These are phyloP conservation scores for Glycine tomentella DNA, from an alignment of 306 rosid species.

Conservation along the genomic window DNA sequence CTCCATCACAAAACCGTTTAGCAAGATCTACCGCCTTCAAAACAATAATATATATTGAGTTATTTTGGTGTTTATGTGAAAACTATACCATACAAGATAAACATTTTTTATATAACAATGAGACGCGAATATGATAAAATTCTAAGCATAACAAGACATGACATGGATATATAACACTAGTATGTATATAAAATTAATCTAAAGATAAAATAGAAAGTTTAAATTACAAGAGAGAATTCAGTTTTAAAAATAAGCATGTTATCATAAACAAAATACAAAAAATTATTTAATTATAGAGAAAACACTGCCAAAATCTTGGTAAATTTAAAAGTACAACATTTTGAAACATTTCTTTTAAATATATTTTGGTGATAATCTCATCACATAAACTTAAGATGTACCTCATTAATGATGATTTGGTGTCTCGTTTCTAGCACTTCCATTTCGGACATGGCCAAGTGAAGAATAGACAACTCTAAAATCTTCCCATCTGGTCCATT, in stretches of 20 bases:
- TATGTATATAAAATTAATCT: background rate
- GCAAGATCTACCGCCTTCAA: slow-evolving; percentile 94
- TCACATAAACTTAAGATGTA: slow-evolving; percentile 6
- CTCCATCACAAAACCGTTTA: slow-evolving; percentile 95
- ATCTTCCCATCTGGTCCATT: slow-evolving; percentile 77
- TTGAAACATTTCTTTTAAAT: background rate
- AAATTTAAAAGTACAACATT: background rate
- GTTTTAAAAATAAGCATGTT: background rate
- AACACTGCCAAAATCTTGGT: background rate
- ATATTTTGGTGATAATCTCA: background rate
- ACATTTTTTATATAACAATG: background rate
- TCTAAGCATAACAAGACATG: background rate
- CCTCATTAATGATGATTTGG: slow-evolving; percentile 93
- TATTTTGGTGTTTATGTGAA: background rate
- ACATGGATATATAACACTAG: background rate
- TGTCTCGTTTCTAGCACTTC: slow-evolving; percentile 71
- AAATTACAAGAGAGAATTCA: background rate
- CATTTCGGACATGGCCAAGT: slow-evolving; percentile 93
- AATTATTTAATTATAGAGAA: no score
- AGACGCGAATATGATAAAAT: background rate
- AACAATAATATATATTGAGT: slow-evolving; percentile 20
- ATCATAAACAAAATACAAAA: no score
- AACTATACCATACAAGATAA: background rate
- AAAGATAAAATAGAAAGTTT: background rate
- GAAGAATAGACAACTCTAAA: slow-evolving; percentile 94